These are phyloP conservation scores for Lindgomyces ingoldianus DNA, from an alignment of 495 filamentous ascomycete genomes.

Conservation along the genomic window DNA sequence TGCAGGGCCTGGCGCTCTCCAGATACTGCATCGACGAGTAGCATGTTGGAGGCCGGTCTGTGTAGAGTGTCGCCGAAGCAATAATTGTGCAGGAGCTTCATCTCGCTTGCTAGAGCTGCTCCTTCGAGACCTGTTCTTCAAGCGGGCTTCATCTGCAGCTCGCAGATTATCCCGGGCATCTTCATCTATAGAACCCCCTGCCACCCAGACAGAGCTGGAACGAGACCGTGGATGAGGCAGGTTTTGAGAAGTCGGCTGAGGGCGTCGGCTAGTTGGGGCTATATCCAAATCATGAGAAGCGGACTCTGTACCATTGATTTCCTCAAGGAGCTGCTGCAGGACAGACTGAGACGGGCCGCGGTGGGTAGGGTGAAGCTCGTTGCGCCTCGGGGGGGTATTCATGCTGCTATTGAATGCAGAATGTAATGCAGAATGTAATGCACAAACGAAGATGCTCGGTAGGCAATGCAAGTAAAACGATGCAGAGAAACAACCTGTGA, in stretches of 20 bases:
- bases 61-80: conserved; percentile 1
- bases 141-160: conserved; percentile 20
- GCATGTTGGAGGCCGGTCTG: neutral
- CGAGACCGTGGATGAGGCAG: neutral
- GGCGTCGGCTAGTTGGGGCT: neutral
- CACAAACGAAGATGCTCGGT: conserved; percentile 8
- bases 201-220: conserved; percentile 8
- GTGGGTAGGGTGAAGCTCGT: neutral
- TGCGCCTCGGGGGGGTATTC: conserved; percentile 7
- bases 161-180: conserved; percentile 22
- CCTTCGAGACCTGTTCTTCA: neutral
- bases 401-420: conserved; percentile 23
- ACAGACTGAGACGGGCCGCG: conserved; percentile 5
- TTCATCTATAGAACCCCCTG: neutral
- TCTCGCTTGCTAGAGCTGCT: neutral
- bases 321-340: conserved; percentile 14
- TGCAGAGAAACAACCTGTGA: conserved; percentile 12
- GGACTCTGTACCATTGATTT: conserved; percentile 9
- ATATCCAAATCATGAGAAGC: neutral
- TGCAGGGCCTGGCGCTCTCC: neutral
- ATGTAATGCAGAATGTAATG: neutral
- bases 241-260: neutral
- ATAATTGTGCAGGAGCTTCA: neutral
- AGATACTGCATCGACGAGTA: neutral
- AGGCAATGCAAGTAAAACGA: conserved; percentile 16